Evolutionary conservation across 176 grass and related monocot genomes (phyloP).

Genomic region (Themeda triandra): DNA sequence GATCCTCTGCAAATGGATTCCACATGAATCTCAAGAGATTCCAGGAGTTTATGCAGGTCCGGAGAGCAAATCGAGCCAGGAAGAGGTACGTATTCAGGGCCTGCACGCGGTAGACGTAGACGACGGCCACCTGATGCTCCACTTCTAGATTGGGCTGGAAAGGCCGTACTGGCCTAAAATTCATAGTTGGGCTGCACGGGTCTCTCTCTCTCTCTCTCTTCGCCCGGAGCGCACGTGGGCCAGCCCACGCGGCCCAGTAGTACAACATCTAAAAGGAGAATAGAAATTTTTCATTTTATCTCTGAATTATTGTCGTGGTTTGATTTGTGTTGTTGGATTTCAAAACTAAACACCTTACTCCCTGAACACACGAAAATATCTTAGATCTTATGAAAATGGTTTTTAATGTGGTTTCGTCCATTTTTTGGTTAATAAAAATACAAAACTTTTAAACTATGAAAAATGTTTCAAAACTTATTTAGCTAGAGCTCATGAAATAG

Average conservation of each 20-base stretch:
- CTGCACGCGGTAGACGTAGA: too few relatives aligned
- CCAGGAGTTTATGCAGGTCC: neutral
- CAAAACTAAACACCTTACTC: neutral
- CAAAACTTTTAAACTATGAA: too few relatives aligned
- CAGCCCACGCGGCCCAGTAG: neutral
- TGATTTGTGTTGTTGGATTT: neutral
- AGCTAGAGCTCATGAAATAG: too few relatives aligned
- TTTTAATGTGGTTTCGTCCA: too few relatives aligned
- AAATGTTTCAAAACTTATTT: too few relatives aligned
- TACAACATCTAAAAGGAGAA: neutral
- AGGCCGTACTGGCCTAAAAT: neutral
- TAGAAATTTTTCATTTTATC: neutral
- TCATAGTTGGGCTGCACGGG: neutral
- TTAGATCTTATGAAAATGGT: too few relatives aligned
- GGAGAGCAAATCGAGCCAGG: neutral
- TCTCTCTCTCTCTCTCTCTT: neutral
- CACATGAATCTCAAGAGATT: neutral
- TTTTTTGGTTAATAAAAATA: too few relatives aligned
- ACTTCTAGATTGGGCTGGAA: neutral
- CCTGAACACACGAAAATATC: too few relatives aligned
- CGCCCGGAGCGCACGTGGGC: neutral
- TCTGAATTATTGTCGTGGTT: neutral
- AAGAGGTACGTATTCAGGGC: too few relatives aligned
- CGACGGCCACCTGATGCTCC: neutral
- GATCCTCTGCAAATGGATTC: neutral